Evolutionary conservation across 768 basidiomycete genomes (phyloP), one percentile per base, ranked within the genome.

Genomic region (Chalciporus pseudorubinellus): DNA sequence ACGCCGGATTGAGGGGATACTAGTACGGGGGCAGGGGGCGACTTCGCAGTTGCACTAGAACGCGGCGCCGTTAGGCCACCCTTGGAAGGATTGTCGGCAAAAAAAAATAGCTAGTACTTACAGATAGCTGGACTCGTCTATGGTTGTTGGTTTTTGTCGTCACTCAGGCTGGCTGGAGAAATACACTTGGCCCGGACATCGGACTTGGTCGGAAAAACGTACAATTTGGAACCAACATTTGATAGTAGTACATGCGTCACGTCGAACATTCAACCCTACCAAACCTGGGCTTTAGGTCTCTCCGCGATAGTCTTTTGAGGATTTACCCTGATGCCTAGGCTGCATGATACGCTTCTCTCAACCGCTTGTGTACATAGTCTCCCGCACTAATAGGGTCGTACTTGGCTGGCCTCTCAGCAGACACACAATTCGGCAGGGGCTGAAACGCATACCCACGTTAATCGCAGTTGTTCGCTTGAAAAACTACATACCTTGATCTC

Each of bases 301-400:
- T 9, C 26, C 26, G 26, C 6, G 26, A 26, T 26, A 9, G 26
- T 7, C 26, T 7, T 7, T 26, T 26, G 26, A 7, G 1, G 26
- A 26, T 9, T 7, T 26, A 14, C 31, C 31, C 16, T 4, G 34
- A 36, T 8, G 14, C 34, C n/a, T 49, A 53, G 20, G 28, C 36
- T 11, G 16, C 41, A 46, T 64, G 51, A 49, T 68, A 68, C 28
- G 45, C 18, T 0, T 84, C 87, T 42, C 82, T 78, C 40, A 95
- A 69, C 41, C 90, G 72, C 13, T 80, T 79, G 63, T 84, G 83
- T 44, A 94, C 88, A 70, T 92, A 92, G 46, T 92, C 89, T 6
- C 93, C 92, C 0, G 92, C 92, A 1, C 78, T 85, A 24, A 92
- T 73, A 4, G 84, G 70, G 45, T 81, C 78, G 65, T 93, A 94